A percentile compares a stretch with the other conserved stretches of the same genome.
Evolutionary conservation across 2,329 filamentous ascomycete genomes (phyloP).

Genomic region (Pyrenochaeta sp.): DNA sequence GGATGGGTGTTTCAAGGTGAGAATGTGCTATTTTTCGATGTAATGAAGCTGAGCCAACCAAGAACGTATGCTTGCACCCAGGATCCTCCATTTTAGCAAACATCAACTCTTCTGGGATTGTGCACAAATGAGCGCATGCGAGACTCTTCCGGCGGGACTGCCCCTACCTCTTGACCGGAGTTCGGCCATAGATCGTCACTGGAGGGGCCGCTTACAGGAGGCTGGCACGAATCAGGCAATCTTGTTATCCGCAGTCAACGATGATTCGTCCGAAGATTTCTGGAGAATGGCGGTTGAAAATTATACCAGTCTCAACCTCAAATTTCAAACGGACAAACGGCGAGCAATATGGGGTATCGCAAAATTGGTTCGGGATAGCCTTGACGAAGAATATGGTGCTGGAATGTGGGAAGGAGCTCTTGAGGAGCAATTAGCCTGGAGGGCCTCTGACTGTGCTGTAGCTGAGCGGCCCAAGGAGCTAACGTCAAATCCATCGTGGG

Average conservation of each 20-base stretch:
- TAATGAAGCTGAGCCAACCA: background rate
- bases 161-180: conserved; percentile 14
- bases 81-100: conserved; percentile 23
- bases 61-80: conserved; percentile 27
- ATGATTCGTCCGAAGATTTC: conserved; percentile 26
- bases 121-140: conserved; percentile 16
- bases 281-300: conserved; percentile 28
- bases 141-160: conserved; percentile 13
- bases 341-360: conserved; percentile 35
- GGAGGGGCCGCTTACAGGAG: conserved; percentile 14
- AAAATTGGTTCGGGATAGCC: conserved; percentile 32
- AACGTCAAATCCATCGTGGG: conserved; percentile 21
- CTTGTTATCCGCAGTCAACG: conserved; percentile 18
- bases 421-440: conserved; percentile 38
- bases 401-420: conserved; percentile 31
- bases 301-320: conserved; percentile 33
- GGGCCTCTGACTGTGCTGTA: conserved; percentile 4
- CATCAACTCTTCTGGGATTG: conserved; percentile 34
- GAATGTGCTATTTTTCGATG: background rate
- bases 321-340: conserved; percentile 26
- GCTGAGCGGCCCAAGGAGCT: conserved; percentile 9
- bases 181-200: conserved; percentile 18
- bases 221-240: background rate
- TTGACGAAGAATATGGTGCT: conserved; percentile 28
- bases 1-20: conserved; percentile 24